Percentiles rank a stretch among this genome's conserved stretches.
Conservation (phyloP, 495 filamentous ascomycete genomes). For the Lasiosphaeriaceae sp. region DNA sequence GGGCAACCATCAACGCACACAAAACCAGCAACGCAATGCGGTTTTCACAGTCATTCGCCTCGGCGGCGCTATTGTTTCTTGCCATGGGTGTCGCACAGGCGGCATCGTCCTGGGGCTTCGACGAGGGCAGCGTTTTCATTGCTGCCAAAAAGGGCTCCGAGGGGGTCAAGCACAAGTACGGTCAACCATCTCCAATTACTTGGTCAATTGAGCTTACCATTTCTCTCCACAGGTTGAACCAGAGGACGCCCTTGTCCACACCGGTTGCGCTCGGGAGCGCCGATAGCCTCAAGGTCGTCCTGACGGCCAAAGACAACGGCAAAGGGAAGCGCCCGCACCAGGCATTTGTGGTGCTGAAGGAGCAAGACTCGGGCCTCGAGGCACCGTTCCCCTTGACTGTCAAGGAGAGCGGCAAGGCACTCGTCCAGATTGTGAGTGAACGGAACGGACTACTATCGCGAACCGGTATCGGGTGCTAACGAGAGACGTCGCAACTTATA, state of each 20-base stretch:
- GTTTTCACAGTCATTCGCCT: slow-evolving; percentile 45
- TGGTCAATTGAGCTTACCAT: slow-evolving; percentile 1
- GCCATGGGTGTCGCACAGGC: slow-evolving; percentile 49
- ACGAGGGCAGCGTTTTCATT: slow-evolving; percentile 78
- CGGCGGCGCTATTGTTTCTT: slow-evolving; percentile 44
- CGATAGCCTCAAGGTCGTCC: slow-evolving; percentile 75
- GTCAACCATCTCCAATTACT: background rate
- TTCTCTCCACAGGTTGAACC: slow-evolving; percentile 51
- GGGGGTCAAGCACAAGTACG: slow-evolving; percentile 71
- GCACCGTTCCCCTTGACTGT: slow-evolving; percentile 82
- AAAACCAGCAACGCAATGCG: slow-evolving; percentile 37
- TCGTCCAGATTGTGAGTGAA: slow-evolving; percentile 67
- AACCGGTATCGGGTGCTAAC: no score
- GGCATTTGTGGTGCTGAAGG: slow-evolving; percentile 79
- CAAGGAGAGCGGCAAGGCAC: slow-evolving; percentile 83
- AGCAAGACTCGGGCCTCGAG: slow-evolving; percentile 71
- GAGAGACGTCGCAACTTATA: slow-evolving; percentile 27
- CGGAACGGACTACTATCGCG: slow-evolving; percentile 17
- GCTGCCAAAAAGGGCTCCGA: slow-evolving; percentile 63
- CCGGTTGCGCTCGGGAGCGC: slow-evolving; percentile 60
- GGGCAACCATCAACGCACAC: background rate
- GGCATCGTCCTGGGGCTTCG: slow-evolving; percentile 77
- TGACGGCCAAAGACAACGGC: slow-evolving; percentile 76
- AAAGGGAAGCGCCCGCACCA: slow-evolving; percentile 84
- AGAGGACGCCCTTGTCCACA: slow-evolving; percentile 58